These are phyloP conservation scores for Nannochloropsis oceanica DNA, from an alignment of 108 stramenopile genomes.

Conservation along the genomic window DNA sequence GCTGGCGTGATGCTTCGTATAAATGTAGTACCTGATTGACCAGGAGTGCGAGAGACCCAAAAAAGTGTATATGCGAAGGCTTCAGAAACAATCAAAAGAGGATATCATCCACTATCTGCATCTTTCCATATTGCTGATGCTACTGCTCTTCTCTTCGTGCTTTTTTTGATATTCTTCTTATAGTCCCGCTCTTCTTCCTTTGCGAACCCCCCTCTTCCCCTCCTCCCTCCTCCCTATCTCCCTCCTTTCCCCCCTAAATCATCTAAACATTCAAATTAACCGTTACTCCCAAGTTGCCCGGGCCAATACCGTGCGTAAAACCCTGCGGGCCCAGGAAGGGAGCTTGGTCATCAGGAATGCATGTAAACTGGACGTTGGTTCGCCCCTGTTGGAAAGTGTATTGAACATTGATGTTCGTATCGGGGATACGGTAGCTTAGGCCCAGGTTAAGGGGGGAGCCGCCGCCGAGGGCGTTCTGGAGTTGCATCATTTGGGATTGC, in stretches of 20 bases:
- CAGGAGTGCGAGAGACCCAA: too few relatives aligned
- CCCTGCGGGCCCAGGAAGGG: constrained; percentile 86
- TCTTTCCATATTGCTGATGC: too few relatives aligned
- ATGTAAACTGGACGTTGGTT: constrained; percentile 75
- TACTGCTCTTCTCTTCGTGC: not conserved
- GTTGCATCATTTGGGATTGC: constrained; percentile 58
- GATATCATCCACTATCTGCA: too few relatives aligned
- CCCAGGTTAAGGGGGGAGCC: not conserved
- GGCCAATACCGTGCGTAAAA: constrained; percentile 90
- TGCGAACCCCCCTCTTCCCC: not conserved
- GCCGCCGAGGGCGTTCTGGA: not conserved
- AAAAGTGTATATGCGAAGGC: too few relatives aligned
- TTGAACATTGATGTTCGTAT: constrained; percentile 86
- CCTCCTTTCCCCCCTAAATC: not conserved
- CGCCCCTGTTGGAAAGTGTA: constrained; percentile 83
- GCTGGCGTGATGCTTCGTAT: too few relatives aligned
- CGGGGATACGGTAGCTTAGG: constrained; percentile 45
- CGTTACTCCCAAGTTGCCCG: constrained; percentile 84
- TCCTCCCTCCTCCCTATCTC: not conserved
- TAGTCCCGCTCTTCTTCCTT: too few relatives aligned
- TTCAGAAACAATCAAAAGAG: too few relatives aligned
- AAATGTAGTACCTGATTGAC: too few relatives aligned
- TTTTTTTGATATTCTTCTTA: not conserved
- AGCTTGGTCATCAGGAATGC: constrained; percentile 88
- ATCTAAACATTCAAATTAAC: constrained; percentile 75